phyloP scores from a whole-genome alignment of 1,139 yeast species.

The Suhomyces atakaporum region DNA sequence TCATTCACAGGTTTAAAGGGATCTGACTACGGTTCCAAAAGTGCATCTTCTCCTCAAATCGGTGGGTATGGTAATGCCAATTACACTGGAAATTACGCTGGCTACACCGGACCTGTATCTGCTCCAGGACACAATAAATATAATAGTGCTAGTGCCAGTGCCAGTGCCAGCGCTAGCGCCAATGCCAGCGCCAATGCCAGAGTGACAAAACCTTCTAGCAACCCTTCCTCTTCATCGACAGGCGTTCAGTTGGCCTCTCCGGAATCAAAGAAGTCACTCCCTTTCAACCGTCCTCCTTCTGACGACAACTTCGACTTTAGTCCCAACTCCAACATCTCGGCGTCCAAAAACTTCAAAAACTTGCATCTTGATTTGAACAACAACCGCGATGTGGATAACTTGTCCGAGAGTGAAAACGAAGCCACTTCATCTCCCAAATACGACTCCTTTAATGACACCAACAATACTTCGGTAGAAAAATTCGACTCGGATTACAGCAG shows the following conservation, averaged over 20 bases:
- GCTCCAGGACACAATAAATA: background rate
- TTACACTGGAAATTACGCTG: no score
- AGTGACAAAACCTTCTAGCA: no score
- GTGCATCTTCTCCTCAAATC: background rate
- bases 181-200: no score
- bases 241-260: constrained; percentile 12
- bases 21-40: background rate
- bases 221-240: no score
- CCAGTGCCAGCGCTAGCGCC: background rate
- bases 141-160: background rate
- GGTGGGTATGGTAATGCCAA: no score
- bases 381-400: constrained; percentile 7
- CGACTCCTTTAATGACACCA: constrained; percentile 20
- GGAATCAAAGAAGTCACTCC: constrained; percentile 1
- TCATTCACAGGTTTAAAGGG: constrained; percentile 5
- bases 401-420: constrained; percentile 15
- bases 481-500: constrained; percentile 5
- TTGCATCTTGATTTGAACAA: constrained; percentile 29
- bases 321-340: constrained; percentile 14
- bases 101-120: background rate
- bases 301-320: constrained; percentile 19
- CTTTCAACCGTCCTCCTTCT: constrained; percentile 3
- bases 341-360: constrained; percentile 32
- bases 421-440: constrained; percentile 14
- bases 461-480: constrained; percentile 20